These are phyloP conservation scores for Candida albicans DNA, from an alignment of 1,139 yeast genomes.

Conservation along the genomic window DNA sequence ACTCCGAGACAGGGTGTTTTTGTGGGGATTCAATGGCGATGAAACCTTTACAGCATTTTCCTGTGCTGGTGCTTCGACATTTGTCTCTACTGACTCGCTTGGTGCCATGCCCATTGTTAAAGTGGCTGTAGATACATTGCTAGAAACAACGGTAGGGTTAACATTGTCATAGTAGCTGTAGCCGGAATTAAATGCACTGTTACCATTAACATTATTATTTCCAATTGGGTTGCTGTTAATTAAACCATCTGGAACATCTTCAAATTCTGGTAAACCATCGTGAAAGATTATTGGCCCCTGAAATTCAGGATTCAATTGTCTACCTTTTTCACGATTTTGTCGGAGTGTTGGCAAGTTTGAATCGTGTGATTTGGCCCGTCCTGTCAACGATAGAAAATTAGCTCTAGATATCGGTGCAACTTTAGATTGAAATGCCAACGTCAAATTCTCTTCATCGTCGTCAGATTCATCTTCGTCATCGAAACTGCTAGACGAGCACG, in stretches of 20 bases:
- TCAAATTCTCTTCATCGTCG: slow-evolving; percentile 48
- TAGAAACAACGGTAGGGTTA: slow-evolving; percentile 16
- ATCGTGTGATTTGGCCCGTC: slow-evolving; percentile 47
- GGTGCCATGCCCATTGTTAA: slow-evolving; percentile 17
- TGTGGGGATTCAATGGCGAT: slow-evolving; percentile 5
- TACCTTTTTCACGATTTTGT: slow-evolving; percentile 9
- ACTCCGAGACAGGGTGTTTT: background rate
- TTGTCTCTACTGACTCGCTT: slow-evolving; percentile 1
- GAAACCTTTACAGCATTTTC: slow-evolving; percentile 1
- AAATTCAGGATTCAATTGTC: slow-evolving; percentile 14
- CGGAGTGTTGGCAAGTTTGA: slow-evolving; percentile 36
- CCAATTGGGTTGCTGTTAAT: slow-evolving; percentile 22
- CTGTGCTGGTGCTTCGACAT: background rate
- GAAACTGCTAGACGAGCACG: slow-evolving; percentile 11
- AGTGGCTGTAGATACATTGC: slow-evolving; percentile 24
- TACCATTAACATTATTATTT: slow-evolving; percentile 14
- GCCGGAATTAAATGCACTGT: slow-evolving; percentile 14
- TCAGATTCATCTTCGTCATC: slow-evolving; percentile 26
- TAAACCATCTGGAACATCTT: slow-evolving; percentile 44
- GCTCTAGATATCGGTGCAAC: slow-evolving; percentile 39
- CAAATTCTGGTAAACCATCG: slow-evolving; percentile 37
- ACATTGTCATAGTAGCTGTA: slow-evolving; percentile 3
- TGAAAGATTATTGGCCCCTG: slow-evolving; percentile 30
- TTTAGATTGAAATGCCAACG: slow-evolving; percentile 52
- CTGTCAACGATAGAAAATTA: slow-evolving; percentile 33